Evolutionary conservation across 179 eudicot genomes (phyloP).

Genomic region (Carnegiea gigantea): DNA sequence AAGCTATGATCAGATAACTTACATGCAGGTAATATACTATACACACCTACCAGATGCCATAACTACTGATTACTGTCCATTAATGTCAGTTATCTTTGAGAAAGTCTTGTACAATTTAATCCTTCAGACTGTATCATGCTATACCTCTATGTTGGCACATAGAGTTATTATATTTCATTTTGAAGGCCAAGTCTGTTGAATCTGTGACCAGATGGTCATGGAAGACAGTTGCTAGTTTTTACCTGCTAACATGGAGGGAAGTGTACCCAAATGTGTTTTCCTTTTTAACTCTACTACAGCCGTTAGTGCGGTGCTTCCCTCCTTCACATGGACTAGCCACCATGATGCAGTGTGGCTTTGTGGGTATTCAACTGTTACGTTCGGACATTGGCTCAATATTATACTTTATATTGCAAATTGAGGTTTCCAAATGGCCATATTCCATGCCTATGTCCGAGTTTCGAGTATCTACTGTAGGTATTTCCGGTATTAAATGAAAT

Average conservation of each 20-base stretch:
- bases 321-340: background rate
- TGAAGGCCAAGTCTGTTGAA: background rate
- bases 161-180: background rate
- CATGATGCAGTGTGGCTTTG: background rate
- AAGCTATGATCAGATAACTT: slow-evolving; percentile 67
- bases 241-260: background rate
- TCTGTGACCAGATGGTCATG: background rate
- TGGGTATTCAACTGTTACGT: background rate
- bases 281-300: background rate
- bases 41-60: slow-evolving; percentile 2
- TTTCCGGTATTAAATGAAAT: background rate
- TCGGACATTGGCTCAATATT: background rate
- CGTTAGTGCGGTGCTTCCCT: background rate
- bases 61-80: background rate
- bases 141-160: background rate
- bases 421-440: background rate
- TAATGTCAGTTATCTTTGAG: background rate
- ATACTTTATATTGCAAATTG: background rate
- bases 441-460: background rate
- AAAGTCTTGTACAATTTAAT: background rate
- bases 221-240: background rate
- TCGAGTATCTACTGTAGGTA: background rate
- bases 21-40: slow-evolving; percentile 71
- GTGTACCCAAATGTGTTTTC: background rate
- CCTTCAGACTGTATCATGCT: background rate